Evolutionary conservation across 257 asterid genomes (phyloP), one percentile per base, ranked within the genome.

Genomic region (Cruciata laevipes): DNA sequence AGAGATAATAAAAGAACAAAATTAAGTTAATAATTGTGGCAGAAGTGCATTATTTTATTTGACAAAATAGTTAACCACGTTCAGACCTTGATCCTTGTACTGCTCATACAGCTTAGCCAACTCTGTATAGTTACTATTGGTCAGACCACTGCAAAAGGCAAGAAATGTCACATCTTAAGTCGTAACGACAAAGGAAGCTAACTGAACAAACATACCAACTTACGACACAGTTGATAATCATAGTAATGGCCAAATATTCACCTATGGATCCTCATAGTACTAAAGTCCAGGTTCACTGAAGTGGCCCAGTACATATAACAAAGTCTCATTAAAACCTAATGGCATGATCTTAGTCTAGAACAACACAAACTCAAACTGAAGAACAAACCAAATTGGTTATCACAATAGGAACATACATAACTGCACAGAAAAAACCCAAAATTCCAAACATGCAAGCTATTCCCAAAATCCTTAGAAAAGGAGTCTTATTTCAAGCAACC

Each of bases 111-210:
- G 7, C 74, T 81, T 71, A 0, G 88, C 76, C 83, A 92, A 51
- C 79, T 89, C 97, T 0, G 89, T 77, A 83, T 89, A 89, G 69
- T 92, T 92, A 10, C 97, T 83, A 74, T 86, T 80, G 69, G 98
- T 71, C 67, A 92, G 86, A 30, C 97, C 96, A 81, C 98, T 92
- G 92, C 82, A 86, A 31, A 70, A 81, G 55, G 38, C 25, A 3
- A 21, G 14, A 66, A 23, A 63, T 56, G 7, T 32, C 6, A 27
- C 66, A 37, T 65, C 20, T 30, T 18, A 23, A 42, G 30, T 20
- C 33, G 13, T 55, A 20, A 74, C n/a, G 12, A 2, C 24, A 3
- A 1, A 40, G 31, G 67, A 6, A 14, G 31, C 18, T 53, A 40
- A 20, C 4, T 3, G 40, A 51, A 24, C 25, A 52, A 38, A 47